Conservation (phyloP, 768 basidiomycete genomes). For the Tulasnella sp. region DNA sequence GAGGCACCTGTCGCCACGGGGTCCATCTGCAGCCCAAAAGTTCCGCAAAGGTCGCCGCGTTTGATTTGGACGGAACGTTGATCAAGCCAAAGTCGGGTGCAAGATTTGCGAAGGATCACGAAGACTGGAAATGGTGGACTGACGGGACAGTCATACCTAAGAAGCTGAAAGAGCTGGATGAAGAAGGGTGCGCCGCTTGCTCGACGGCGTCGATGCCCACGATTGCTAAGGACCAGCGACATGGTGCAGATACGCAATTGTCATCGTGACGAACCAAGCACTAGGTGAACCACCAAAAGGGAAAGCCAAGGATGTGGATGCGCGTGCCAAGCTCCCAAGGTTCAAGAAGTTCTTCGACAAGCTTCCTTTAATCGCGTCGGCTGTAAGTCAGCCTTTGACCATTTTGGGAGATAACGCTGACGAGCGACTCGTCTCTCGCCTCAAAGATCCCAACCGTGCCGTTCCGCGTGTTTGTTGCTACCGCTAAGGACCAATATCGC, state of each 20-base stretch:
- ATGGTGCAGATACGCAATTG: slow-evolving; percentile 50
- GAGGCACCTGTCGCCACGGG: slow-evolving; percentile 35
- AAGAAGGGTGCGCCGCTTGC: slow-evolving; percentile 47
- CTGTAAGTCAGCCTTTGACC: slow-evolving; percentile 27
- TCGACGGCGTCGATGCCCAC: not conserved
- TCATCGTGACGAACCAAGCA: slow-evolving; percentile 76
- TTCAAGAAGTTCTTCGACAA: slow-evolving; percentile 70
- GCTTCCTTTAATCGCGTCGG: slow-evolving; percentile 54
- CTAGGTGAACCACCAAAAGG: slow-evolving; percentile 31
- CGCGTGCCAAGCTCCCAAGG: slow-evolving; percentile 29
- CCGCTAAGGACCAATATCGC: slow-evolving; percentile 61
- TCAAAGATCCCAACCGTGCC: slow-evolving; percentile 61
- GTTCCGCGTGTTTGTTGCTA: slow-evolving; percentile 72
- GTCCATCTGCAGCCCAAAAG: slow-evolving; percentile 36
- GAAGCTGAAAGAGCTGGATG: slow-evolving; percentile 52
- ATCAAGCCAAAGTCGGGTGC: slow-evolving; percentile 41
- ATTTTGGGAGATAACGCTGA: not conserved
- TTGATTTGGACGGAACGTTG: slow-evolving; percentile 83
- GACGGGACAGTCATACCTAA: slow-evolving; percentile 37
- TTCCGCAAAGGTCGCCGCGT: slow-evolving; percentile 58
- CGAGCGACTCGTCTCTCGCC: not conserved
- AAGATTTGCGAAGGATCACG: slow-evolving; percentile 39
- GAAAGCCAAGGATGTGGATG: slow-evolving; percentile 12
- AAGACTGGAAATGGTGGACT: slow-evolving; percentile 67
- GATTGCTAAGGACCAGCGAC: not conserved